phyloP scores from a whole-genome alignment of 108 stramenopile genomes.

The Bacterosira constricta region DNA sequence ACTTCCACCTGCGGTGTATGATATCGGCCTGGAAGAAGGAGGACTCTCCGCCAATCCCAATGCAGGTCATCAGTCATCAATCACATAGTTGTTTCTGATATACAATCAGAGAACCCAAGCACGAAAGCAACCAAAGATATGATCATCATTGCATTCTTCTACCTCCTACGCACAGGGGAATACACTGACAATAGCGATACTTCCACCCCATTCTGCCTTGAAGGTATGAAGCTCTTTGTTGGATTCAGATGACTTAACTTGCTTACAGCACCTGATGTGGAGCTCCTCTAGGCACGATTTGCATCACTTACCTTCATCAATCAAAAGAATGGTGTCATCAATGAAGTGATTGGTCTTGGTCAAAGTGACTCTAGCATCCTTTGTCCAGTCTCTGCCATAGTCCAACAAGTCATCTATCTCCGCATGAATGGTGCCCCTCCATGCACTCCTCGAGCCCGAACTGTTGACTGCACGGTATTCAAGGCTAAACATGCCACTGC shows the following conservation, averaged over 20 bases:
- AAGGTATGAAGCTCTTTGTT: slow-evolving; percentile 31
- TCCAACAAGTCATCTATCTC: slow-evolving; percentile 12
- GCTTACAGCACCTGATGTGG: neutral
- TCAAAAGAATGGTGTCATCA: slow-evolving; percentile 36
- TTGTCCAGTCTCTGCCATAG: slow-evolving; percentile 44
- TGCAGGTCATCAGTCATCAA: slow-evolving; percentile 8
- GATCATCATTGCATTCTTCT: slow-evolving; percentile 58
- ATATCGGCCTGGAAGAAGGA: slow-evolving; percentile 21
- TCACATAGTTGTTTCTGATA: no score
- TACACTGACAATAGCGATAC: slow-evolving; percentile 14
- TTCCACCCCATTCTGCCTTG: slow-evolving; percentile 24
- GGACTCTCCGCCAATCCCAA: slow-evolving; percentile 51
- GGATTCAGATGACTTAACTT: slow-evolving; percentile 17
- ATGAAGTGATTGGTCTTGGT: slow-evolving; percentile 45
- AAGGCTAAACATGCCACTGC: no score
- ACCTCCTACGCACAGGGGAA: slow-evolving; percentile 24
- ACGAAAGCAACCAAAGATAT: slow-evolving; percentile 41
- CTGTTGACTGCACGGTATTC: neutral
- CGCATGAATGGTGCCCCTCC: neutral
- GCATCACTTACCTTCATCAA: no score
- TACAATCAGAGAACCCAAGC: neutral
- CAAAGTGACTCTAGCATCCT: slow-evolving; percentile 24
- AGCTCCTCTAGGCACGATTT: slow-evolving; percentile 17
- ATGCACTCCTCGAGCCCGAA: slow-evolving; percentile 3
- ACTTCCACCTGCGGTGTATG: slow-evolving; percentile 14